Conservation (phyloP, 176 grass and related monocot species). For the Otatea glauca region DNA sequence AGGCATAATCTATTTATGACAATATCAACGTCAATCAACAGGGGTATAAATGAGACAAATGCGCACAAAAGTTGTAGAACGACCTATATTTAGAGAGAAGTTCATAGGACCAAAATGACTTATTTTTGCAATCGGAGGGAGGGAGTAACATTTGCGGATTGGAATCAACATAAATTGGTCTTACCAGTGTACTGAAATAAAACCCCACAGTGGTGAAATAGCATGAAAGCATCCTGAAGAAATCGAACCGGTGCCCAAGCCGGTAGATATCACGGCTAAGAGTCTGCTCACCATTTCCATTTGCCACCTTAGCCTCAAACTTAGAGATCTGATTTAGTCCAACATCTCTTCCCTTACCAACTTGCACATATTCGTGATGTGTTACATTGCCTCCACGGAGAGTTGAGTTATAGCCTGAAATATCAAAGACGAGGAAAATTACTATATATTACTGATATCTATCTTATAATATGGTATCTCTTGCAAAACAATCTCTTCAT, state of each 20-base stretch:
- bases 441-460: background rate
- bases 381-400: slow-evolving; percentile 91
- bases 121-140: background rate
- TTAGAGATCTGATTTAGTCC: slow-evolving; percentile 91
- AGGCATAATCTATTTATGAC: slow-evolving; percentile 2
- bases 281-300: slow-evolving; percentile 93
- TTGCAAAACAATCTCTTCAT: slow-evolving; percentile 21
- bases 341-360: slow-evolving; percentile 95
- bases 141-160: slow-evolving; percentile 5
- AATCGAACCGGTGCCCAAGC: slow-evolving; percentile 93
- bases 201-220: slow-evolving; percentile 92
- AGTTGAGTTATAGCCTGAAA: slow-evolving; percentile 83
- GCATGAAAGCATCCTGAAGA: slow-evolving; percentile 97
- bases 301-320: slow-evolving; percentile 95
- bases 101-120: background rate
- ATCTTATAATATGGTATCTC: slow-evolving; percentile 15
- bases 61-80: background rate
- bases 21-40: background rate
- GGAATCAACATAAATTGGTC: slow-evolving; percentile 29
- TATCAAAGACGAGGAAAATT: slow-evolving; percentile 31
- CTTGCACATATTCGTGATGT: slow-evolving; percentile 94
- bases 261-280: slow-evolving; percentile 91
- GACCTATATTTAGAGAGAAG: background rate
- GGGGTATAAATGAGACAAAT: slow-evolving; percentile 9
- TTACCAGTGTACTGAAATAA: slow-evolving; percentile 92